phyloP scores from a whole-genome alignment of 108 stramenopile species.

The Nitzschia putrida region DNA sequence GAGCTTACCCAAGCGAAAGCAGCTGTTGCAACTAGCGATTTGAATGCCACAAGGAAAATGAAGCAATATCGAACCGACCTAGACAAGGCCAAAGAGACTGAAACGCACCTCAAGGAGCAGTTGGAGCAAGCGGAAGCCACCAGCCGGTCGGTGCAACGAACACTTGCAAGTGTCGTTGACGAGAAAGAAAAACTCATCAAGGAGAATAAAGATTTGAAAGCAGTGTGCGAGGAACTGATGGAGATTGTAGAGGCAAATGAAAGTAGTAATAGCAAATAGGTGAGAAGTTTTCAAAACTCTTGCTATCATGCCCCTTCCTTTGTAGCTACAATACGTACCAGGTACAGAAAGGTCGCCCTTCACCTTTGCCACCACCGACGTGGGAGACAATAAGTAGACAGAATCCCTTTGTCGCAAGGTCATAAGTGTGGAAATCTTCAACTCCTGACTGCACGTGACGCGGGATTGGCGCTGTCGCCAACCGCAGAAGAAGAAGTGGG shows the following conservation, averaged over 20 bases:
- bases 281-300: too few species aligned
- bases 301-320: too few species aligned
- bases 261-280: too few species aligned
- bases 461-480: conserved; percentile 6
- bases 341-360: too few species aligned
- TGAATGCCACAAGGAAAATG: conserved; percentile 24
- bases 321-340: too few species aligned
- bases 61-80: conserved; percentile 33
- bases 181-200: conserved; percentile 42
- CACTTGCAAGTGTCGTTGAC: conserved; percentile 26
- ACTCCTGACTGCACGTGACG: neutral
- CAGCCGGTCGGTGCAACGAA: conserved; percentile 28
- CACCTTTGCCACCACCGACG: too few species aligned
- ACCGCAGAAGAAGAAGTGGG: neutral
- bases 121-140: conserved; percentile 32
- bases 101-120: conserved; percentile 30
- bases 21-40: conserved; percentile 34
- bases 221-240: conserved; percentile 66
- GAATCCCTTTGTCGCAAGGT: too few species aligned
- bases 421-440: neutral
- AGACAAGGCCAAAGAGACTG: conserved; percentile 29
- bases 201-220: conserved; percentile 50
- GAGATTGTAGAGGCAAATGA: conserved; percentile 37
- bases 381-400: too few species aligned
- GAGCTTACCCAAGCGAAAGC: conserved; percentile 56